Evolutionary conservation across 2,329 filamentous ascomycete genomes (phyloP), one percentile per base, ranked within the genome.

Genomic region (Colletotrichum somersetense): DNA sequence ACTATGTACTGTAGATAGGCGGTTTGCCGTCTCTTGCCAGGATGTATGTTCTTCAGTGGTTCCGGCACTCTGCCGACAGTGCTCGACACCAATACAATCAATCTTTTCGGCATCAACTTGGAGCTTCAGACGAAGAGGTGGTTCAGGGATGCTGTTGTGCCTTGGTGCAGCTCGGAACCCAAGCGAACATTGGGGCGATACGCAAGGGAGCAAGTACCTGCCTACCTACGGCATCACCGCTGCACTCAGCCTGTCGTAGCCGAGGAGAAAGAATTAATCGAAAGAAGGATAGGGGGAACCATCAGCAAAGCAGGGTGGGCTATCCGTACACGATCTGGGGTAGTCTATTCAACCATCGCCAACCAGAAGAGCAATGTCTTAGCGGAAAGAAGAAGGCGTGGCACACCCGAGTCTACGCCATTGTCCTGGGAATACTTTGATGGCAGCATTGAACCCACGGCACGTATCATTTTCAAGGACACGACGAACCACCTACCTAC

Each of bases 11-110:
- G 38, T 40, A 40, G 11, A 16, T 8, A 46, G 44, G 18, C n/a
- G n/a, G 44, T 46, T 7, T 26, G 4, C 23, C 26, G 57, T 53
- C 30, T 35, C 33, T n/a, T 11, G 30, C 40, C 33, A 62, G 30
- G 59, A 26, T 64, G 55, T 23, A 42, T 26, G 30, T 23, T 3
- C 40, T 1, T 18, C 30, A 26, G 52, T 63, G 46, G 46, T 53
- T 33, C 50, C 66, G 66, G 66, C 66, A 68, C 59, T 0, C 40
- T 68, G 66, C 66, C 66, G 66, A 68, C 40, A 33, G 46, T 12
- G 26, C 33, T 58, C 59, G 18, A 57, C 30, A 30, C 50, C 38
- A 52, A 62, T 30, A 48, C n/a, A 42, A 8, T 16, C 55, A 42
- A 12, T 57, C 30, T 11, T 12, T n/a, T 23, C 66, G 35, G 42